Evolutionary conservation across 306 rosid species (phyloP), one percentile per base, ranked within the genome.

Genomic region (Cucurbita pepo): DNA sequence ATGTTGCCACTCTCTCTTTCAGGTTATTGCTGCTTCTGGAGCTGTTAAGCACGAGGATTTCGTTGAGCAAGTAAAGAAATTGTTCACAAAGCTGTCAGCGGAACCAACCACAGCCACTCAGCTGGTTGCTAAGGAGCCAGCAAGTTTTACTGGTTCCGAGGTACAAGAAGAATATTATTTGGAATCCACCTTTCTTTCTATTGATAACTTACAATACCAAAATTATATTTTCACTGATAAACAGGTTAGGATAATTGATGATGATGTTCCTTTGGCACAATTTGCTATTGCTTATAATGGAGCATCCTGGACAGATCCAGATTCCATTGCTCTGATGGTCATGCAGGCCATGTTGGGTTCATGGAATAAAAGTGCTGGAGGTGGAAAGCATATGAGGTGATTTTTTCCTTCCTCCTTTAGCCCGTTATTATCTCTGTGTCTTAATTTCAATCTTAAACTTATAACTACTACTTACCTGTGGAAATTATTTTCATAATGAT

Each of bases 361-460:
- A 50, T 95, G 97, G 97, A 95, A 87, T 77, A 95, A 95, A 79
- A 78, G 78, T 53, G 89, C 92, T 8, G 91, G 89, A 48, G 95
- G 97, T 71, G 99, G 93, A 87, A 91, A 95, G 78, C 99, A 95
- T 83, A 88, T 91, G 97, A 96, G 97, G 97, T 91, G 78, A 83
- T 77, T 11, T 48, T 59, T 56, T 75, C 43, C 12, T 59, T 37
- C 48, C 25, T 21, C 44, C 47, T 47, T 14, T 6, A 5, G 34
- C 51, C 47, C 47, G 51, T 48, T 4, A 45, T 47, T 8, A 74
- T 59, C n/a, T 74, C 10, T n/a, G 44, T 54, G 34, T 22, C 50
- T 55, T 55, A 69, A 62, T 37, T 59, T 14, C 19, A 25, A 47
- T 45, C 63, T 37, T 78, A 73, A 67, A 21, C 3, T 34, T 41